Conservation (phyloP, 805 yeast genomes). For the Candida sphagnicola region DNA sequence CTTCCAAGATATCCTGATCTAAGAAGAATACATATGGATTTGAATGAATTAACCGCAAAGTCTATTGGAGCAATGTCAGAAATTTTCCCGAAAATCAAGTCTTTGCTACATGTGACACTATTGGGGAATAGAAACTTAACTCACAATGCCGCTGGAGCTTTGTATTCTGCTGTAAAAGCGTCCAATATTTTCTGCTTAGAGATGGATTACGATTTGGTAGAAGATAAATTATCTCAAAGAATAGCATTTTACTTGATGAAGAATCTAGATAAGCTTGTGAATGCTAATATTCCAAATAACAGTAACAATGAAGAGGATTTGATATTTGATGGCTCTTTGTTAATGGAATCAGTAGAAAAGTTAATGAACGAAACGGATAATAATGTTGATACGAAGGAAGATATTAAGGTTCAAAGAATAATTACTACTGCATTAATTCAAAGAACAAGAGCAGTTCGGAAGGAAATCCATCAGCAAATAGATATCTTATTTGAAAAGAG, state of each 20-base stretch:
- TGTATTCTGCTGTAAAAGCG: slow-evolving; percentile 47
- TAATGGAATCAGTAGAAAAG: slow-evolving; percentile 71
- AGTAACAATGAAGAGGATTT: slow-evolving; percentile 41
- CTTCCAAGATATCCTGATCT: slow-evolving; percentile 44
- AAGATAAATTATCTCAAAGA: slow-evolving; percentile 50
- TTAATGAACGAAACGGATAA: slow-evolving; percentile 44
- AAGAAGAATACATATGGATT: slow-evolving; percentile 52
- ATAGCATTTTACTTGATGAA: slow-evolving; percentile 55
- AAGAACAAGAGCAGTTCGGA: slow-evolving; percentile 46
- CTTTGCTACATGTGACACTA: slow-evolving; percentile 49
- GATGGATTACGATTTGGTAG: slow-evolving; percentile 48
- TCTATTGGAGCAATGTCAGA: slow-evolving; percentile 47
- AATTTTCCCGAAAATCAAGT: slow-evolving; percentile 44
- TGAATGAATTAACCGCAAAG: slow-evolving; percentile 45
- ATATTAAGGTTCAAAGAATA: slow-evolving; percentile 38
- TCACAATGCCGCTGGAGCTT: slow-evolving; percentile 41
- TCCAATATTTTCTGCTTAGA: slow-evolving; percentile 51
- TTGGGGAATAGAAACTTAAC: slow-evolving; percentile 48
- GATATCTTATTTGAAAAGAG: slow-evolving; percentile 46
- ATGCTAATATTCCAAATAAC: slow-evolving; percentile 18
- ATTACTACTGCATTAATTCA: slow-evolving; percentile 49
- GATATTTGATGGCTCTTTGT: slow-evolving; percentile 69
- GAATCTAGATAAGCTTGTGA: slow-evolving; percentile 48
- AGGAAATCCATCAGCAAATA: slow-evolving; percentile 49
- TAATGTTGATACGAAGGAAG: slow-evolving; percentile 32